Evolutionary conservation across 2,329 filamentous ascomycete species (phyloP).

Genomic region (Fulvia fulva): DNA sequence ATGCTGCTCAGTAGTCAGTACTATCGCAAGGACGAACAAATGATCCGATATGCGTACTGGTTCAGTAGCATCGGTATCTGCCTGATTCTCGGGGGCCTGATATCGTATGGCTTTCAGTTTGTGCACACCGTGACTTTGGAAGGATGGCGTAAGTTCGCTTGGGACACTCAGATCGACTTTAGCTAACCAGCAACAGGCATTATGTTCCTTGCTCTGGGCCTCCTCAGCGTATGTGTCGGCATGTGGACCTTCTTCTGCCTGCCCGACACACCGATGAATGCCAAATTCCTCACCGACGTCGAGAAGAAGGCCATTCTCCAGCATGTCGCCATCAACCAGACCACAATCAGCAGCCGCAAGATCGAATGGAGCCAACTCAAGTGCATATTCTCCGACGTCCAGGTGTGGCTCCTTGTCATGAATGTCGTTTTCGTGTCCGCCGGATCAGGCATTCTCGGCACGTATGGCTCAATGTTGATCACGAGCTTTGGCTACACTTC

Average conservation of each 20-base stretch:
- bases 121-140: slow-evolving; percentile 8
- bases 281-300: slow-evolving; percentile 23
- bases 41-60: slow-evolving; percentile 60
- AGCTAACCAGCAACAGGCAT: slow-evolving; percentile 8
- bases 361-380: slow-evolving; percentile 52
- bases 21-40: slow-evolving; percentile 50
- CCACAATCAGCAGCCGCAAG: slow-evolving; percentile 24
- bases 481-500: slow-evolving; percentile 30
- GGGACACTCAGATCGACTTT: neutral
- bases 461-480: slow-evolving; percentile 32
- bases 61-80: slow-evolving; percentile 59
- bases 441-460: slow-evolving; percentile 42
- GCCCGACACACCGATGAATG: slow-evolving; percentile 31
- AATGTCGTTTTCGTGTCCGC: slow-evolving; percentile 23
- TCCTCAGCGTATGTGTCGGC: slow-evolving; percentile 39
- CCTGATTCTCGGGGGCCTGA: slow-evolving; percentile 52
- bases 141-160: slow-evolving; percentile 14
- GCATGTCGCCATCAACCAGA: slow-evolving; percentile 43
- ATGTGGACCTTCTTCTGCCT: slow-evolving; percentile 29
- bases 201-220: slow-evolving; percentile 42
- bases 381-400: slow-evolving; percentile 58
- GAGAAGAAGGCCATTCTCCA: slow-evolving; percentile 45
- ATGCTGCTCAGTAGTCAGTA: slow-evolving; percentile 23
- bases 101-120: slow-evolving; percentile 56
- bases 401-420: slow-evolving; percentile 32